Percentiles rank a stretch among this genome's conserved stretches.
Evolutionary conservation across 2,329 filamentous ascomycete species (phyloP).

Genomic region (Aureobasidium leucospermi): DNA sequence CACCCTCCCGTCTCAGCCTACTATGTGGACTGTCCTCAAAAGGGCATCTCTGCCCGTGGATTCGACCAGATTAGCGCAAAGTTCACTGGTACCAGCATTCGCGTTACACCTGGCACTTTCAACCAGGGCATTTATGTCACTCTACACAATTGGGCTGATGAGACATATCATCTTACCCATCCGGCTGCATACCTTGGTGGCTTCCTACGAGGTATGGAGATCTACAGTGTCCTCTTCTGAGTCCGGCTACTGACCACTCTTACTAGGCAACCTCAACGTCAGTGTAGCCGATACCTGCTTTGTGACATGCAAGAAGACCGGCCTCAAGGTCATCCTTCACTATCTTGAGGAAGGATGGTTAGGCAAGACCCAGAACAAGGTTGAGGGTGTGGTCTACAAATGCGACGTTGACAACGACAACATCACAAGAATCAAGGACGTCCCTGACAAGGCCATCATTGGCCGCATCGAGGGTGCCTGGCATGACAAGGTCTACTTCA

Average conservation of each 20-base stretch:
- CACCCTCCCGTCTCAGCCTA: conserved; percentile 97
- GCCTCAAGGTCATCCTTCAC: conserved; percentile 83
- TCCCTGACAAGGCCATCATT: conserved; percentile 76
- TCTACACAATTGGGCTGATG: conserved; percentile 68
- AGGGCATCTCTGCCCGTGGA: conserved; percentile 77
- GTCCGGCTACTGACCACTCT: background rate
- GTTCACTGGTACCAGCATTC: conserved; percentile 91
- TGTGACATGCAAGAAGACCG: conserved; percentile 82
- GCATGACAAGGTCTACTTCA: conserved; percentile 65
- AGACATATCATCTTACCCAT: conserved; percentile 92
- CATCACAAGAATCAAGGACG: conserved; percentile 73
- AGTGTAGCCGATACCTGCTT: conserved; percentile 86
- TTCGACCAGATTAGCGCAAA: conserved; percentile 97
- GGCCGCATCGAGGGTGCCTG: conserved; percentile 78
- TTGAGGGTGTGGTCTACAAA: conserved; percentile 83
- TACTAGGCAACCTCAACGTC: conserved; percentile 65
- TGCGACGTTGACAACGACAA: conserved; percentile 73
- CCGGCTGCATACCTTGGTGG: conserved; percentile 89
- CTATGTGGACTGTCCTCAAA: conserved; percentile 85
- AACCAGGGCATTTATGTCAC: conserved; percentile 95
- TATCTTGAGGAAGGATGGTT: conserved; percentile 96
- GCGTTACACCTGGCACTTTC: conserved; percentile 83
- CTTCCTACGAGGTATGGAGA: conserved; percentile 56
- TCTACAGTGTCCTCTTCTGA: background rate
- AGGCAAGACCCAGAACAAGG: conserved; percentile 80